These are phyloP conservation scores for Monosporascus sp. DNA, from an alignment of 2,329 filamentous ascomycete genomes.

Conservation along the genomic window DNA sequence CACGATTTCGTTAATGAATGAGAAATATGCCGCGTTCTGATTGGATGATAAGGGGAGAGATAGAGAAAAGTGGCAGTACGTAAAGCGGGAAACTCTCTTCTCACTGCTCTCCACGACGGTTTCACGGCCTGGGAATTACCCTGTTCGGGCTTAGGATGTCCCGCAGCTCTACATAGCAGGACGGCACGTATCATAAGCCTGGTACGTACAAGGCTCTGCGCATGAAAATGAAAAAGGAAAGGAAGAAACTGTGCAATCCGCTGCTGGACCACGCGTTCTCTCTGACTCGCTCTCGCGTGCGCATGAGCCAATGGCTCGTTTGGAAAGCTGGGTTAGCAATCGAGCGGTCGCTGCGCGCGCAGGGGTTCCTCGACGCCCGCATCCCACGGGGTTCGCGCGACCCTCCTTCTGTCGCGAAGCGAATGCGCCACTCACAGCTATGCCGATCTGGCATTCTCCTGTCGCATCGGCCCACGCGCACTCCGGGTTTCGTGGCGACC, in stretches of 20 bases:
- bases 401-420: too few species aligned
- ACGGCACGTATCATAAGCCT: too few species aligned
- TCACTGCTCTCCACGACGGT: neutral
- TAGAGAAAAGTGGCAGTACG: constrained; percentile 4
- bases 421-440: too few species aligned
- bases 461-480: too few species aligned
- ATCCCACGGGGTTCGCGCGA: neutral
- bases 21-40: constrained; percentile 15
- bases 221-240: neutral
- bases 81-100: too few species aligned
- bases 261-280: too few species aligned
- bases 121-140: neutral
- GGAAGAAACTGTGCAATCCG: neutral
- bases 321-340: neutral
- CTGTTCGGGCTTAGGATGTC: too few species aligned
- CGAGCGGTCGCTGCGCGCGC: too few species aligned
- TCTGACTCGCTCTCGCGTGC: too few species aligned
- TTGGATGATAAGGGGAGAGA: constrained; percentile 13
- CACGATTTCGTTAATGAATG: constrained; percentile 18
- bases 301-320: neutral
- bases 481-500: too few species aligned
- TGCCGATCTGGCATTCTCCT: too few species aligned
- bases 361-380: neutral
- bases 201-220: neutral
- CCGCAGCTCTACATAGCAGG: too few species aligned